phyloP scores from a whole-genome alignment of 1,284 basidiomycete genomes.

The Cryptococcus sp. region DNA sequence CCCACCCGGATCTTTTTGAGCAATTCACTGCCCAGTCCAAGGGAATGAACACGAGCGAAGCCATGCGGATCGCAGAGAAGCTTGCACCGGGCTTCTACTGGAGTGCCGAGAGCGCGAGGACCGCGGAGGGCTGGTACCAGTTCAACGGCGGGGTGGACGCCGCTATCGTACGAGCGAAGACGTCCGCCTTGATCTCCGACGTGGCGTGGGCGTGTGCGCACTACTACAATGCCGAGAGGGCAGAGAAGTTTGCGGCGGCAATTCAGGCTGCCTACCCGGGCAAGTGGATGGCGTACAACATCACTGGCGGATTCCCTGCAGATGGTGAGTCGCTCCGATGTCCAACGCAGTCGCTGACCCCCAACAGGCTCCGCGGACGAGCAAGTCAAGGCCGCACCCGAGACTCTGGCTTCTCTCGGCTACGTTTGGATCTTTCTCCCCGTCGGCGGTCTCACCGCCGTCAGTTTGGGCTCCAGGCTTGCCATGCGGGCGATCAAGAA shows the following conservation, averaged over 20 bases:
- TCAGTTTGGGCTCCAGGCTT: constrained; percentile 5
- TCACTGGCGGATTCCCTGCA: constrained; percentile 3
- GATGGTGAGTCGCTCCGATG: constrained; percentile 4
- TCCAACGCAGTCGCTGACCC: background rate
- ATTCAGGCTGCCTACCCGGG: constrained; percentile 11
- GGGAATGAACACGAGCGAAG: constrained; percentile 71
- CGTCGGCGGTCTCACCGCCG: constrained; percentile 5
- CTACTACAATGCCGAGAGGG: background rate
- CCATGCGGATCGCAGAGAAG: constrained; percentile 67
- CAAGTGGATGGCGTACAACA: constrained; percentile 21
- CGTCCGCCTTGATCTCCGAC: constrained; percentile 78
- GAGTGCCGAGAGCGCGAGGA: constrained; percentile 91
- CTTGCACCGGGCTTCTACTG: constrained; percentile 73
- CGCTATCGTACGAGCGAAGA: constrained; percentile 75
- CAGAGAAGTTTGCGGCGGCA: constrained; percentile 9
- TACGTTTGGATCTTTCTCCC: constrained; percentile 18
- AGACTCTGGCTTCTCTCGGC: constrained; percentile 12
- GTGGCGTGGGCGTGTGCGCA: constrained; percentile 61
- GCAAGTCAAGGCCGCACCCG: background rate
- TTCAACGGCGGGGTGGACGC: constrained; percentile 56
- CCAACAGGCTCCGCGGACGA: background rate
- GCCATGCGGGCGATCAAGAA: constrained; percentile 11
- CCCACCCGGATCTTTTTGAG: constrained; percentile 60
- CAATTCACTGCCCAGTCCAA: constrained; percentile 60
- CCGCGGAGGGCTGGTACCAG: constrained; percentile 88